Percentiles rank a stretch among this genome's conserved stretches.
Conservation (phyloP, 305 asterid species). For the Solanum chacoense region DNA sequence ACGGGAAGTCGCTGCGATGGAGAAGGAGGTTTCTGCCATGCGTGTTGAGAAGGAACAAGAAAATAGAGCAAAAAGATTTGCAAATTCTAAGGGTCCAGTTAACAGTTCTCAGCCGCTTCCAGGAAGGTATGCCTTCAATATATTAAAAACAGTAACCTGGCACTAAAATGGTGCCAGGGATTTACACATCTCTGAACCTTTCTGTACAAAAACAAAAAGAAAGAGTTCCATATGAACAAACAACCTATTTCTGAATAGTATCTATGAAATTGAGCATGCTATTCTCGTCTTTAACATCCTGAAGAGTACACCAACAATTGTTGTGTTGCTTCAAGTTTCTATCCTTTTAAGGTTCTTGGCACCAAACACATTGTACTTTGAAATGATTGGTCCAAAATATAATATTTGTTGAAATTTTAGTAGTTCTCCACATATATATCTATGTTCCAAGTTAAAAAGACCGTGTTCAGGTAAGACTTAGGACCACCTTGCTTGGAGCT, state of each 20-base stretch:
- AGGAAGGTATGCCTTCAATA: conserved; percentile 44
- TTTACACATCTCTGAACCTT: background rate
- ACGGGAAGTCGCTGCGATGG: conserved; percentile 97
- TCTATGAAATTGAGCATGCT: background rate
- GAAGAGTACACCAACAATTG: background rate
- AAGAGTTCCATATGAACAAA: background rate
- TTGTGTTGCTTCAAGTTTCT: background rate
- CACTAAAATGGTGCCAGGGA: background rate
- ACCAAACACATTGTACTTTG: background rate
- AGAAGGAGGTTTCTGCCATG: conserved; percentile 97
- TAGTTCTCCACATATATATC: background rate
- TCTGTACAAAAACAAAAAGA: background rate
- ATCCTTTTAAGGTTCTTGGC: background rate
- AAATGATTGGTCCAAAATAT: background rate
- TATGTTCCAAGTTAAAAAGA: background rate
- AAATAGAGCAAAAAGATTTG: conserved; percentile 60
- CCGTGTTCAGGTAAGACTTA: background rate
- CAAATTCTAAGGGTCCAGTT: conserved; percentile 48
- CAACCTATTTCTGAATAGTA: background rate
- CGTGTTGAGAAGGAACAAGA: conserved; percentile 90
- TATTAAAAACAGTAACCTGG: background rate
- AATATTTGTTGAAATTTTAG: background rate
- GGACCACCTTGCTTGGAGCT: background rate
- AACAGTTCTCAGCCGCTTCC: conserved; percentile 64
- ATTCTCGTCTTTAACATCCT: background rate